A percentile compares a stretch with the other conserved stretches of the same genome.
Evolutionary conservation across 2,329 filamentous ascomycete genomes (phyloP).

Genomic region (Peltaster fructicola): DNA sequence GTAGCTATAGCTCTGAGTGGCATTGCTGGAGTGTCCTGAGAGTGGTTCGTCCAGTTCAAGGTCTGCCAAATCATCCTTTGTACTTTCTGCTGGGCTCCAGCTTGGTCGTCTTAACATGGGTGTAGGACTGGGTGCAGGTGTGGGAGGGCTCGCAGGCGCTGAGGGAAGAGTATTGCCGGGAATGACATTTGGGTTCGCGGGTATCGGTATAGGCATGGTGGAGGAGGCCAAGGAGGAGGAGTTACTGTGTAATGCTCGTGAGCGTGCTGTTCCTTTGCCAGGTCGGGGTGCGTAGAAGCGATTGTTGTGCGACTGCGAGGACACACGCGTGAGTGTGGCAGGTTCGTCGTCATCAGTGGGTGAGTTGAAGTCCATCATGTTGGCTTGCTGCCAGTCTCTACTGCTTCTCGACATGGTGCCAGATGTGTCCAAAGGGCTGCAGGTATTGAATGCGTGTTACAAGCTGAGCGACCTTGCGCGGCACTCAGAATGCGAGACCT

Average conservation of each 20-base stretch:
- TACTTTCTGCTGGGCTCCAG: constrained; percentile 61
- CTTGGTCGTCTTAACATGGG: constrained; percentile 46
- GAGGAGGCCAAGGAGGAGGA: constrained; percentile 20
- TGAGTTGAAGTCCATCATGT: constrained; percentile 15
- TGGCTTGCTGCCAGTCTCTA: too few species aligned
- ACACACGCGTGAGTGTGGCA: constrained; percentile 14
- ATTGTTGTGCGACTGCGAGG: constrained; percentile 16
- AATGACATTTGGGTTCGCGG: constrained; percentile 29
- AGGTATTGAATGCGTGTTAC: too few species aligned
- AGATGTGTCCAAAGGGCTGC: too few species aligned
- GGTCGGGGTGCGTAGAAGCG: constrained; percentile 13
- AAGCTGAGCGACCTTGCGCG: too few species aligned
- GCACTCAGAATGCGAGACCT: too few species aligned
- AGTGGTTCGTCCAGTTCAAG: constrained; percentile 12
- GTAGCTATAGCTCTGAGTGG: constrained; percentile 13
- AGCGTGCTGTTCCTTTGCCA: constrained; percentile 21
- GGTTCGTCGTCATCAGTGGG: constrained; percentile 9
- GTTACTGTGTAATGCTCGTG: constrained; percentile 28
- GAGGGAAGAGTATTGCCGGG: constrained; percentile 45
- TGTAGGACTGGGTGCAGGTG: constrained; percentile 48
- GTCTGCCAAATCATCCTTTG: constrained; percentile 62
- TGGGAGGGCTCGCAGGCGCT: constrained; percentile 47
- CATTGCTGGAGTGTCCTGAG: constrained; percentile 10
- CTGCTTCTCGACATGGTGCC: too few species aligned
- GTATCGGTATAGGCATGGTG: constrained; percentile 27